These are phyloP conservation scores for Chloranthus sessilifolius DNA, from an alignment of 164 flowering plant genomes.

Conservation along the genomic window DNA sequence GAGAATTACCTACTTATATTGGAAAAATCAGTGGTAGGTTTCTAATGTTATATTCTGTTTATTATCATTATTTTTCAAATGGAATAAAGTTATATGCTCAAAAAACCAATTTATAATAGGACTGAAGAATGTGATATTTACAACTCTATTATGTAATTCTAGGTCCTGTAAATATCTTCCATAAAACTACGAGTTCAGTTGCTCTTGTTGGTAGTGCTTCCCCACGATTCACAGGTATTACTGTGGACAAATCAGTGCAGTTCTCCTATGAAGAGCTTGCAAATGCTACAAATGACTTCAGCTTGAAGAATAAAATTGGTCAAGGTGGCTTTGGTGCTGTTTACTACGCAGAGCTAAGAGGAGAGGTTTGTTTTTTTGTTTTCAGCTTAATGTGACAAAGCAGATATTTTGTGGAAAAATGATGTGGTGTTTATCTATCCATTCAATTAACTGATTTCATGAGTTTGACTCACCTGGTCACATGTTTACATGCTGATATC, in stretches of 20 bases:
- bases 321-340: conserved; percentile 97
- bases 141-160: conserved; percentile 1
- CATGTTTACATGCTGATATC: too few relatives aligned
- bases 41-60: too few relatives aligned
- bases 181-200: conserved; percentile 26
- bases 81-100: too few relatives aligned
- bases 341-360: conserved; percentile 88
- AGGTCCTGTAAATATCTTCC: conserved; percentile 22
- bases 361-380: conserved; percentile 49
- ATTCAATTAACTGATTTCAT: too few relatives aligned
- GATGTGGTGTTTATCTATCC: too few relatives aligned
- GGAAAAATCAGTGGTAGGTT: too few relatives aligned
- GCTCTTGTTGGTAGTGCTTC: conserved; percentile 31
- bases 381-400: too few relatives aligned
- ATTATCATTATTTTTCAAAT: too few relatives aligned
- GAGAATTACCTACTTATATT: too few relatives aligned
- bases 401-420: too few relatives aligned
- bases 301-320: conserved; percentile 69
- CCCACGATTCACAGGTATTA: conserved; percentile 46
- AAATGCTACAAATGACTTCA: conserved; percentile 70
- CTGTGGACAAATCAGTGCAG: conserved; percentile 83
- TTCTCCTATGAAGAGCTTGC: conserved; percentile 92
- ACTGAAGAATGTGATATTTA: neutral
- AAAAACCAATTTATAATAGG: too few relatives aligned
- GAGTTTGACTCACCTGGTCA: too few relatives aligned